Evolutionary conservation across 495 filamentous ascomycete species (phyloP), one percentile per base, ranked within the genome.

Genomic region (Penicillium riverlandense): DNA sequence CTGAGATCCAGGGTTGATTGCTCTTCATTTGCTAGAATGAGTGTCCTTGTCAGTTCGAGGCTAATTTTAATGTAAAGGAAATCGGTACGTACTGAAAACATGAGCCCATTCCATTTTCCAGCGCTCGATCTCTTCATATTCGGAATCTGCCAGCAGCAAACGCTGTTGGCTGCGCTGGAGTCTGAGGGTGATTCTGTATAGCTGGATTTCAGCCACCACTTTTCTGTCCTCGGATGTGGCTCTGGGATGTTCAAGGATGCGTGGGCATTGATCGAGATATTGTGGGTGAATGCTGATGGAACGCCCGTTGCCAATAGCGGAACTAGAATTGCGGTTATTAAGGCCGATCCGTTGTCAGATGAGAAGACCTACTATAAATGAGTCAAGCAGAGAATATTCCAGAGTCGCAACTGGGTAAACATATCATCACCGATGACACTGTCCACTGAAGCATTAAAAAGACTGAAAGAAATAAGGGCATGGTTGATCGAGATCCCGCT

Each of bases 401-500:
- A 69, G 7, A 69, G 40, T 22, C 66, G 63, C 46, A 69, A 47
- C 43, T 67, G 63, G 27, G 49, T 41, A 29, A 62, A 48, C 41
- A 56, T 57, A n/a, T 63, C 59, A 38, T 65, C 58, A 14, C 54
- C 49, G 15, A 63, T 46, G 32, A 58, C 37, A 33, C 38, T 48
- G 34, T 65, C 65, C 12, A 36, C 41, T 7, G 57, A 54, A 6
- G 40, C 35, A 27, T 60, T 59, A 29, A 66, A 52, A 34, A 66
- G 65, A 15, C 48, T 49, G 47, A 69, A 65, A 28, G 63, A 58
- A 29, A 55, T 49, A 8, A 63, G 53, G 14, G 63, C 63, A 54
- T 69, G 66, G 42, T 69, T 63, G 46, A 69, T 64, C 16, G 63
- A 63, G 48, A 64, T 62, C 53, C 63, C 63, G 51, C 66, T 69